phyloP scores from a whole-genome alignment of 129 eudicot genomes.

The Chrysanthemum lavandulifolium region DNA sequence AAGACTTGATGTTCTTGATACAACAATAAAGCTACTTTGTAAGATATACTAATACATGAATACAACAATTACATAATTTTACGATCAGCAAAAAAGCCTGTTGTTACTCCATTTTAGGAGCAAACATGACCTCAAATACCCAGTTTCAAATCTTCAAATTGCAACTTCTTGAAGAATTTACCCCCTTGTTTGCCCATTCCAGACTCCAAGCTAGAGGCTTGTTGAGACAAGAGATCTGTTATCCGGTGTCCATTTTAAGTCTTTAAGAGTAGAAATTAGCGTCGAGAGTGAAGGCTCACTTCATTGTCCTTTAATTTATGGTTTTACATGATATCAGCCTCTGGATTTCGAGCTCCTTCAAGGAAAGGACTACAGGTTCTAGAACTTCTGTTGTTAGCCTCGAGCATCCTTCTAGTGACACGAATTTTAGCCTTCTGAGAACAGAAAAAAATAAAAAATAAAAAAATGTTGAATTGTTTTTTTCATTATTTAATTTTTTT shows the following conservation, averaged over 20 bases:
- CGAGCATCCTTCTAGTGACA: slow-evolving; percentile 83
- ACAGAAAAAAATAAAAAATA: not conserved
- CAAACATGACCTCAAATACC: slow-evolving; percentile 8
- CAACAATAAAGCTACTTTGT: slow-evolving; percentile 14
- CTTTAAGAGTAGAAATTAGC: slow-evolving; percentile 59
- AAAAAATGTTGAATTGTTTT: slow-evolving; percentile 4
- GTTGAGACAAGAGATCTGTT: slow-evolving; percentile 55
- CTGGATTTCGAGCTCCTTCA: slow-evolving; percentile 70
- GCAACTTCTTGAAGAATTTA: slow-evolving; percentile 66
- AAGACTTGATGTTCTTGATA: slow-evolving; percentile 17
- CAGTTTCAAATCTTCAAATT: slow-evolving; percentile 29
- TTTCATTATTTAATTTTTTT: not conserved
- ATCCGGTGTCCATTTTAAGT: slow-evolving; percentile 78
- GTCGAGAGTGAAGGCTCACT: slow-evolving; percentile 53
- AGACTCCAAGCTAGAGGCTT: slow-evolving; percentile 46
- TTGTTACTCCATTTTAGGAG: slow-evolving; percentile 1
- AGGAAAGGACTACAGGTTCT: slow-evolving; percentile 50
- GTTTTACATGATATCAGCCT: slow-evolving; percentile 71
- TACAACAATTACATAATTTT: not conserved
- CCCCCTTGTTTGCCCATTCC: slow-evolving; percentile 80
- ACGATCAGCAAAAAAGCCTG: slow-evolving; percentile 1
- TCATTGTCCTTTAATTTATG: slow-evolving; percentile 53
- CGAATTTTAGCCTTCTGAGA: slow-evolving; percentile 56
- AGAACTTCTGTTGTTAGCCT: slow-evolving; percentile 61
- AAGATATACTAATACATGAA: not conserved